phyloP scores from a whole-genome alignment of 306 rosid species.

The Castanea crenata region DNA sequence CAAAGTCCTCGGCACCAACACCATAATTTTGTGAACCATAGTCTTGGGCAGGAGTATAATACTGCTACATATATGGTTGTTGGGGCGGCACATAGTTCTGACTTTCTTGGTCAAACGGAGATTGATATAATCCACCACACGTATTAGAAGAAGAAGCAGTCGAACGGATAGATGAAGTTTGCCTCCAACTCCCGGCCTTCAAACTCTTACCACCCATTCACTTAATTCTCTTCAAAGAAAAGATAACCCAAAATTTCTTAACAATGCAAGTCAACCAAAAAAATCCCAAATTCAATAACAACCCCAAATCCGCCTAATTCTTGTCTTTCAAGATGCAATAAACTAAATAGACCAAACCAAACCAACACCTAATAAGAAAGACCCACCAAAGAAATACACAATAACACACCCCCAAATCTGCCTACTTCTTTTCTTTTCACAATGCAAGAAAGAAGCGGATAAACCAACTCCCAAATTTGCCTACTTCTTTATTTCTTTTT shows the following conservation, averaged over 20 bases:
- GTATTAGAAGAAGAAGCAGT: conserved; percentile 18
- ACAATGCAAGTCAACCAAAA: conserved; percentile 5
- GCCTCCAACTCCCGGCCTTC: conserved; percentile 46
- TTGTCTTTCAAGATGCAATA: background rate
- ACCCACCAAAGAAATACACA: background rate
- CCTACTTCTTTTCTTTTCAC: too few species aligned
- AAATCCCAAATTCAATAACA: conserved; percentile 12
- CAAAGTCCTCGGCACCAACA: conserved; percentile 1
- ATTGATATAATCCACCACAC: conserved; percentile 24
- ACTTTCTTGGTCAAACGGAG: too few species aligned
- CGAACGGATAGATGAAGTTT: conserved; percentile 43
- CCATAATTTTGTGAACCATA: conserved; percentile 11
- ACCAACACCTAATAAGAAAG: background rate
- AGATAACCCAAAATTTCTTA: conserved; percentile 5
- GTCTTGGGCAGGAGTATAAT: background rate
- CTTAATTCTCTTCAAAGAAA: background rate
- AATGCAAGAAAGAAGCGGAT: too few species aligned
- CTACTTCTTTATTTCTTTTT: too few species aligned
- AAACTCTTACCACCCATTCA: conserved; percentile 32
- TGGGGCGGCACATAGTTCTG: too few species aligned
- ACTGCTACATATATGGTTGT: too few species aligned
- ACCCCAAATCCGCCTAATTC: background rate
- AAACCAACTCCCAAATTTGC: too few species aligned
- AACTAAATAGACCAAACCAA: background rate
- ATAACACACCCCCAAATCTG: too few species aligned